These are phyloP conservation scores for Sophora flavescens DNA, from an alignment of 306 rosid genomes.

Conservation along the genomic window DNA sequence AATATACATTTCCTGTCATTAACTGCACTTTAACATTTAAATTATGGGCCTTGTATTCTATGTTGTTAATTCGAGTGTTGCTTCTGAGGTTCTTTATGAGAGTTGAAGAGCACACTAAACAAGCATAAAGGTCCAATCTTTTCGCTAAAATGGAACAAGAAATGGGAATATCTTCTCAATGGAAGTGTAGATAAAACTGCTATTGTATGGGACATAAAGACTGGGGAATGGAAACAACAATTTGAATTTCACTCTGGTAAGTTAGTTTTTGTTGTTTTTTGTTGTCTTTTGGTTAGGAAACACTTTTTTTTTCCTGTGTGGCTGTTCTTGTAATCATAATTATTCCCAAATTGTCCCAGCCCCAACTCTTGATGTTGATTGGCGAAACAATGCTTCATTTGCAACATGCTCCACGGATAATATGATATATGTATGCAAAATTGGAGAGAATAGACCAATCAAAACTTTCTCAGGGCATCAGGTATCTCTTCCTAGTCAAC, in stretches of 20 bases:
- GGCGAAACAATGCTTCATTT: slow-evolving; percentile 68
- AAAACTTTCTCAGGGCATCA: slow-evolving; percentile 74
- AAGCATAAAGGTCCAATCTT: slow-evolving; percentile 75
- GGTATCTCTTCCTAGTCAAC: slow-evolving; percentile 49
- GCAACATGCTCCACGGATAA: slow-evolving; percentile 76
- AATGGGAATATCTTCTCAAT: slow-evolving; percentile 79
- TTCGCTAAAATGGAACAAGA: slow-evolving; percentile 74
- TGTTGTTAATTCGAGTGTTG: slow-evolving; percentile 19
- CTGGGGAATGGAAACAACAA: slow-evolving; percentile 75
- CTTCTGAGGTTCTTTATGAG: slow-evolving; percentile 55
- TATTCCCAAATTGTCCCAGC: slow-evolving; percentile 52
- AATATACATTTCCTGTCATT: slow-evolving; percentile 31
- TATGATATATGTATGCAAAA: slow-evolving; percentile 71
- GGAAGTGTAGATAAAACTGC: slow-evolving; percentile 75
- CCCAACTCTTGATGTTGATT: slow-evolving; percentile 76
- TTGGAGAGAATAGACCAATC: slow-evolving; percentile 69
- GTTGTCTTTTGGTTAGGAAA: slow-evolving; percentile 19
- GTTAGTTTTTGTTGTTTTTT: neutral
- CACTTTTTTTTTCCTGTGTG: neutral
- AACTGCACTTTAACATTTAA: neutral
- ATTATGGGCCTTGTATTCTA: slow-evolving; percentile 10
- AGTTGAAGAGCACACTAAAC: slow-evolving; percentile 58
- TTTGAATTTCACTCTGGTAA: slow-evolving; percentile 75
- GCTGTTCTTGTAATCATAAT: slow-evolving; percentile 9
- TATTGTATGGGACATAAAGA: slow-evolving; percentile 71